These are phyloP conservation scores for Penicillium oxalicum DNA, from an alignment of 2,329 filamentous ascomycete genomes.

Conservation along the genomic window DNA sequence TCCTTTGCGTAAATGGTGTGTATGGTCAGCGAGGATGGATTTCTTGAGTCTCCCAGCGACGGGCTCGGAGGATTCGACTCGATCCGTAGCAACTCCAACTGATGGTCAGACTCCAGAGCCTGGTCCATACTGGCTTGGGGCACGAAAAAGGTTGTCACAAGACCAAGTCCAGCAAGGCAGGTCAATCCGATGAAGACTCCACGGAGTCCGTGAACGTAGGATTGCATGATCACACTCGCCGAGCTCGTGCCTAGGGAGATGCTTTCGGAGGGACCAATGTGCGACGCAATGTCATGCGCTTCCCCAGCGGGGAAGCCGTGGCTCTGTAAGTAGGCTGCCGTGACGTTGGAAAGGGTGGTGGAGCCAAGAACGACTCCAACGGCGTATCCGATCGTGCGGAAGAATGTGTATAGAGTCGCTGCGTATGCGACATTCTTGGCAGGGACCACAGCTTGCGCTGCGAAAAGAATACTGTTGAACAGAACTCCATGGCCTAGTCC, in stretches of 20 bases:
- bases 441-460: slow-evolving; percentile 5
- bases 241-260: neutral
- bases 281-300: slow-evolving; percentile 1
- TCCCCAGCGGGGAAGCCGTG: slow-evolving; percentile 3
- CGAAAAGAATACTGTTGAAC: slow-evolving; percentile 6
- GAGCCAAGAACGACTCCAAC: slow-evolving; percentile 8
- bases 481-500: slow-evolving; percentile 9
- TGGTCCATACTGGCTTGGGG: slow-evolving; percentile 5
- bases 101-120: slow-evolving; percentile 6
- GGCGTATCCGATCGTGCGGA: slow-evolving; percentile 7
- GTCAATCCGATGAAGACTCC: slow-evolving; percentile 4
- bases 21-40: neutral
- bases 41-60: neutral
- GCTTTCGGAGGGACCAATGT: neutral
- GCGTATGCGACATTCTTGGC: slow-evolving; percentile 6
- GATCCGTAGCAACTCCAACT: neutral
- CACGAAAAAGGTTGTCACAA: slow-evolving; percentile 1
- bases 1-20: neutral
- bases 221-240: neutral
- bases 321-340: neutral
- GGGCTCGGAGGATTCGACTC: neutral
- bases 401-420: slow-evolving; percentile 10
- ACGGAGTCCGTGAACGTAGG: slow-evolving; percentile 5
- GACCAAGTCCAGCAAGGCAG: slow-evolving; percentile 3
- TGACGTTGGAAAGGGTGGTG: neutral